Percentiles rank a stretch among this genome's conserved stretches.
Evolutionary conservation across 1,139 yeast genomes (phyloP).

Genomic region (Saccharomycopsis crataegensis): DNA sequence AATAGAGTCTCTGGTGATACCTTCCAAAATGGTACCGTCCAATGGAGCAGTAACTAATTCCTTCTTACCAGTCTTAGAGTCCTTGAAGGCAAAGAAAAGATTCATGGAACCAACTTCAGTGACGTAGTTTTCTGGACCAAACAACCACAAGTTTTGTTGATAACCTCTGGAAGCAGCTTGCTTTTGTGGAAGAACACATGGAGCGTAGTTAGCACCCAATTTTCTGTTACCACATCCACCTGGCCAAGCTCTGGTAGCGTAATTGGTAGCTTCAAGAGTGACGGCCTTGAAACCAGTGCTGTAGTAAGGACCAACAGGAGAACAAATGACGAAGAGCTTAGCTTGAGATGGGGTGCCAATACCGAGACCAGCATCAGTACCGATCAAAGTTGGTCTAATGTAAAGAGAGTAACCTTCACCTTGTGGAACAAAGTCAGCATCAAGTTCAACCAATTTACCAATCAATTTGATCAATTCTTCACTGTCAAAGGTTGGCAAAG

Average conservation of each 20-base stretch:
- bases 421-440: slow-evolving; percentile 70
- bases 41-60: slow-evolving; percentile 94
- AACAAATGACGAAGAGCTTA: slow-evolving; percentile 73
- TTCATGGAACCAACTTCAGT: slow-evolving; percentile 99
- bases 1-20: slow-evolving; percentile 91
- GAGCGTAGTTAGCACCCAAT: slow-evolving; percentile 96
- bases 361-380: slow-evolving; percentile 82
- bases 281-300: slow-evolving; percentile 93
- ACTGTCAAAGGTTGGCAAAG: slow-evolving; percentile 76
- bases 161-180: slow-evolving; percentile 85
- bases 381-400: slow-evolving; percentile 90
- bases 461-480: slow-evolving; percentile 70
- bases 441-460: slow-evolving; percentile 65
- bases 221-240: slow-evolving; percentile 96
- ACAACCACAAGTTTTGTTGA: slow-evolving; percentile 94
- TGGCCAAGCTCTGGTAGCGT: slow-evolving; percentile 98
- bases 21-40: slow-evolving; percentile 95
- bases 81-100: slow-evolving; percentile 76
- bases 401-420: slow-evolving; percentile 86
- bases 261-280: slow-evolving; percentile 84
- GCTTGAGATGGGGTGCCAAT: slow-evolving; percentile 78
- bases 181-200: slow-evolving; percentile 82
- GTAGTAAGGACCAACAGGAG: slow-evolving; percentile 93
- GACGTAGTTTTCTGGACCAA: slow-evolving; percentile 80
- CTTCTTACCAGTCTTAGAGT: slow-evolving; percentile 63